Base-by-base conservation (phyloP, 768 basidiomycete genomes). In the Hebeloma cylindrosporum region DNA sequence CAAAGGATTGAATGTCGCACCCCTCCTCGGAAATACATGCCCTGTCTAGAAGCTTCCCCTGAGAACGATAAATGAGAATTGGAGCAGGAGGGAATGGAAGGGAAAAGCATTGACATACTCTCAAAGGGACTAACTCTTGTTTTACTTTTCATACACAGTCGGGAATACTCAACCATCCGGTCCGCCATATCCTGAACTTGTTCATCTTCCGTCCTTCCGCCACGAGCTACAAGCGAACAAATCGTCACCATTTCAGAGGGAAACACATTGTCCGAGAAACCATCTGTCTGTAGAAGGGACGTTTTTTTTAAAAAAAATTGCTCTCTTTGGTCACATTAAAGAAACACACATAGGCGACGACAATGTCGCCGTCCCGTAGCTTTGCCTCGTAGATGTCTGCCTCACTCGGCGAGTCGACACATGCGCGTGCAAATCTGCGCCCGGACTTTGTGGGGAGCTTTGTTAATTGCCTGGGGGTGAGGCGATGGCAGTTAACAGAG, bases 121-220 rank as follows among this genome's bases (percentile, higher is more conserved):
- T 88, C 81, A 53, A 91, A 92, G 2, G 89, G 89, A 61, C 83
- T 87, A 22, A 78, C 71, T 53, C 82, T 69, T 42, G 66, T 72
- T 49, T 74, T 77, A 57, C 79, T 82, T 48, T 65, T 68, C 89
- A 92, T 91, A 59, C 85, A 88, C 20, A 69, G 63, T 47, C 71
- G 73, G 2, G 89, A 77, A 55, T 86, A 85, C 25, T 83, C 74
- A 2, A 90, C 79, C 38, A 89, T 69, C 16, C 80, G 76, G 55
- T 89, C 80, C 5, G 89, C 85, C 62, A 92, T 83, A 10, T 67
- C 65, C 57, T 89, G 82, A 2, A 81, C 85, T 57, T 81, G 79
- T 23, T 70, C 62, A 27, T 77, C 77, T 50, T 88, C 87, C 1
- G 78, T 56, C 3, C 71, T 74, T 10, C 73, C 75, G 35, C 72